These are phyloP conservation scores for Citrus sp. DNA, from an alignment of 345 rosid species.

Conservation along the genomic window DNA sequence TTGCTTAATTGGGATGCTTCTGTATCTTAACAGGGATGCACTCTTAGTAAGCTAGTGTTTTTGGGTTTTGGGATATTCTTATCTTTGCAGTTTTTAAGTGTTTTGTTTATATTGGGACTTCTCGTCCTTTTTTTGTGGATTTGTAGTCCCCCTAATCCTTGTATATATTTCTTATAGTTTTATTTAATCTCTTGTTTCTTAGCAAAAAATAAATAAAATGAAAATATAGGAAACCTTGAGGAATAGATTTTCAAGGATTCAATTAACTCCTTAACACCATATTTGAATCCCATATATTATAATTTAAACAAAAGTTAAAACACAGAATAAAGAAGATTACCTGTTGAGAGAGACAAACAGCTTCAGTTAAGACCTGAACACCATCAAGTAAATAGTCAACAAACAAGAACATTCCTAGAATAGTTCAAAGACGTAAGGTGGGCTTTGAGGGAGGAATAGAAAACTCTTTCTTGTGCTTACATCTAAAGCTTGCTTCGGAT, in stretches of 20 bases:
- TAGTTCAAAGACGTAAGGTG: background rate
- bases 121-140: too few relatives aligned
- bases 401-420: constrained; percentile 1
- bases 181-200: too few relatives aligned
- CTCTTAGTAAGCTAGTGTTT: too few relatives aligned
- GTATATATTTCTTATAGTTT: too few relatives aligned
- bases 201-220: background rate
- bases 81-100: too few relatives aligned
- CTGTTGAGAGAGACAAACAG: constrained; percentile 85
- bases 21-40: too few relatives aligned
- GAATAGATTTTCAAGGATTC: background rate
- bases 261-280: background rate
- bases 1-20: too few relatives aligned
- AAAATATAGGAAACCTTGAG: background rate
- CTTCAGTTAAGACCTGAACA: constrained; percentile 86
- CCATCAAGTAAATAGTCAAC: constrained; percentile 24
- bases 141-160: too few relatives aligned
- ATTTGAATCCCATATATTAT: background rate
- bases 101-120: too few relatives aligned
- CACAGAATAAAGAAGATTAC: constrained; percentile 29
- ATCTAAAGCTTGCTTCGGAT: constrained; percentile 92
- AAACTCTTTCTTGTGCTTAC: constrained; percentile 36
- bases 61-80: too few relatives aligned
- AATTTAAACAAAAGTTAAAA: constrained; percentile 1
- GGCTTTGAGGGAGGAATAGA: background rate